Percentiles rank a stretch among this genome's conserved stretches.
phyloP scores from a whole-genome alignment of 2,329 filamentous ascomycete genomes.

The Claviceps humidiphila region DNA sequence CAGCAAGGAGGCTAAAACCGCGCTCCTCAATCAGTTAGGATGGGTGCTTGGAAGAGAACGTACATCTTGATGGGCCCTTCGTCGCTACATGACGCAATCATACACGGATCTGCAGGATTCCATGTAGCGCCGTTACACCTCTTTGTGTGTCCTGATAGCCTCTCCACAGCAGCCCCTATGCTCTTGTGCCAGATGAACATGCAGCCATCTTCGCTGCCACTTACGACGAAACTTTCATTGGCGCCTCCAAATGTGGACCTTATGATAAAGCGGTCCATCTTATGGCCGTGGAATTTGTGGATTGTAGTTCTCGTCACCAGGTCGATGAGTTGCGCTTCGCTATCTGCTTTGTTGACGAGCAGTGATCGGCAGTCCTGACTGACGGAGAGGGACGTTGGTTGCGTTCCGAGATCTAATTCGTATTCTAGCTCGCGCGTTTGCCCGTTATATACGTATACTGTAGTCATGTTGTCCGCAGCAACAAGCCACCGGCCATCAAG shows the following conservation, averaged over 20 bases:
- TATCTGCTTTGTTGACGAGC: constrained; percentile 69
- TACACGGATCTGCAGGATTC: constrained; percentile 69
- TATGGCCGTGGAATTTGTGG: constrained; percentile 62
- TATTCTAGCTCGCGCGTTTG: constrained; percentile 61
- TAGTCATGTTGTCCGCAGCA: constrained; percentile 56
- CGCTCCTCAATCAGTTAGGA: no score
- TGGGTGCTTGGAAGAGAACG: constrained; percentile 23
- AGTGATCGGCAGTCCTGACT: constrained; percentile 70
- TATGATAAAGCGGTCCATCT: constrained; percentile 66
- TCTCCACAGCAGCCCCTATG: constrained; percentile 62
- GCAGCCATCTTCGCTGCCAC: constrained; percentile 69
- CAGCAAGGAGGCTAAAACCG: no score
- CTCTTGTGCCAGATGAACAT: constrained; percentile 88
- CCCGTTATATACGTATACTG: constrained; percentile 73
- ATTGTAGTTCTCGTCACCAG: constrained; percentile 59
- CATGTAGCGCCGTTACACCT: constrained; percentile 82
- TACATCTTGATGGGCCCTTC: constrained; percentile 78
- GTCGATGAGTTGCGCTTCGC: constrained; percentile 67
- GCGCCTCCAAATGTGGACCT: constrained; percentile 77
- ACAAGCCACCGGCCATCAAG: constrained; percentile 68
- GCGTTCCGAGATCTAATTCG: constrained; percentile 50
- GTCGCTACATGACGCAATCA: constrained; percentile 87
- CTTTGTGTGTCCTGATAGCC: constrained; percentile 55
- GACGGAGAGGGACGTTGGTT: constrained; percentile 67
- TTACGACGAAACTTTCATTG: constrained; percentile 80